Percentiles rank a stretch among this genome's conserved stretches.
Evolutionary conservation across 208 protist genomes (phyloP).

Genomic region (Vickermania spadyakhi): DNA sequence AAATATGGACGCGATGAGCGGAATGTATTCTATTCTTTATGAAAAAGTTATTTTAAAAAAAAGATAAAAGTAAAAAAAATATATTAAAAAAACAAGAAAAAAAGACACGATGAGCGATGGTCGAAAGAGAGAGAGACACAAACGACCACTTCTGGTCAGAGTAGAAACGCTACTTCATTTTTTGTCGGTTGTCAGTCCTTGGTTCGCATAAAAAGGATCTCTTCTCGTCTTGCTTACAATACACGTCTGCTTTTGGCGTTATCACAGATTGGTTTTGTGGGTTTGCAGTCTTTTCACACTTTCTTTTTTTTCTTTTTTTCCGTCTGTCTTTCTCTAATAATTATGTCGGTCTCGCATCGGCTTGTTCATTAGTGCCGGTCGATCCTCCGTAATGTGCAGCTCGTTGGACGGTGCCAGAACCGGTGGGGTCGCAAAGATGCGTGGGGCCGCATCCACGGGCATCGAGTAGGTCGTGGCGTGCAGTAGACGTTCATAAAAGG

Average conservation of each 20-base stretch:
- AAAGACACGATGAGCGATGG: constrained; percentile 1
- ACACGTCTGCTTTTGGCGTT: too few species aligned
- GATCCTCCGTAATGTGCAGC: neutral
- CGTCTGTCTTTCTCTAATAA: neutral
- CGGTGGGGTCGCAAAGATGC: constrained; percentile 21
- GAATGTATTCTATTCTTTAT: neutral
- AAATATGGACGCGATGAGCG: neutral
- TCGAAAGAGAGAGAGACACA: constrained; percentile 2
- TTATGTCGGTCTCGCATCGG: neutral
- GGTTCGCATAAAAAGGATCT: too few species aligned
- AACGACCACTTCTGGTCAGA: neutral
- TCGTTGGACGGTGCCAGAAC: neutral
- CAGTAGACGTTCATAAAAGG: constrained; percentile 41
- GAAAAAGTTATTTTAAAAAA: constrained; percentile 9
- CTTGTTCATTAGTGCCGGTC: neutral
- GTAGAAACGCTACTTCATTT: too few species aligned
- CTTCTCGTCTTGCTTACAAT: too few species aligned
- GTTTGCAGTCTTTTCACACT: neutral
- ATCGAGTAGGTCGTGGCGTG: constrained; percentile 50
- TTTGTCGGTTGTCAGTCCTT: too few species aligned
- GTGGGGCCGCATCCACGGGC: constrained; percentile 50
- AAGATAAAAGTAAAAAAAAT: constrained; percentile 3
- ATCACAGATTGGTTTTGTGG: too few species aligned
- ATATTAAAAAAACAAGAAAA: constrained; percentile 5
- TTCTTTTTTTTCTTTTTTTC: neutral